These are phyloP conservation scores for Myxozyma sirexii DNA, from an alignment of 805 yeast genomes.

Conservation along the genomic window DNA sequence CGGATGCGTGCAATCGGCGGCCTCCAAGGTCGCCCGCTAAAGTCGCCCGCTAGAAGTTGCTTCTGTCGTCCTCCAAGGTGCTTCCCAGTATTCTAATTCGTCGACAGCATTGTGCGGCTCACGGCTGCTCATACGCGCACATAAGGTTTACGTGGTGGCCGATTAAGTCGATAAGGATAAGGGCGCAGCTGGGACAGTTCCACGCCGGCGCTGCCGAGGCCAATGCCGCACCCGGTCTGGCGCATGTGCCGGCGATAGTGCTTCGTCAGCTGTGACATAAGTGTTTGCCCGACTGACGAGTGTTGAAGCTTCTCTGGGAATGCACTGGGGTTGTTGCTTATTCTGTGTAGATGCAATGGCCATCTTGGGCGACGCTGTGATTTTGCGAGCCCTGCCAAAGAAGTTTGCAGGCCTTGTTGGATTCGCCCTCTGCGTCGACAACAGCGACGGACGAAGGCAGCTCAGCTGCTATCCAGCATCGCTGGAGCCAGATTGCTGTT, in stretches of 20 bases:
- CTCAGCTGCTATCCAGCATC: too few species aligned
- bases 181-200: not conserved
- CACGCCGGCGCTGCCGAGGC: not conserved
- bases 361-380: too few species aligned
- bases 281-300: not conserved
- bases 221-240: not conserved
- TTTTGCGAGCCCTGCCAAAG: too few species aligned
- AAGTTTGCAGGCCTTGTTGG: too few species aligned
- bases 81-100: not conserved
- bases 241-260: not conserved
- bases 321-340: too few species aligned
- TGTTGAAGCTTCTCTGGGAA: too few species aligned
- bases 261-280: not conserved
- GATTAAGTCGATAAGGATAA: conserved; percentile 6
- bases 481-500: too few species aligned
- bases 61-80: not conserved
- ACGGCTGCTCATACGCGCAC: not conserved
- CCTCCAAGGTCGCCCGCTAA: not conserved
- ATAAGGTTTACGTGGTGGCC: not conserved
- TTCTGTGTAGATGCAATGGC: too few species aligned
- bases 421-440: too few species aligned
- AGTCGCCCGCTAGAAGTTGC: too few species aligned
- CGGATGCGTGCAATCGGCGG: too few species aligned
- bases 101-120: conserved; percentile 5
- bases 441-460: too few species aligned